These are phyloP conservation scores for Aphelidium insulamus DNA, from an alignment of 371 early-diverging fungal genomes.

Conservation along the genomic window DNA sequence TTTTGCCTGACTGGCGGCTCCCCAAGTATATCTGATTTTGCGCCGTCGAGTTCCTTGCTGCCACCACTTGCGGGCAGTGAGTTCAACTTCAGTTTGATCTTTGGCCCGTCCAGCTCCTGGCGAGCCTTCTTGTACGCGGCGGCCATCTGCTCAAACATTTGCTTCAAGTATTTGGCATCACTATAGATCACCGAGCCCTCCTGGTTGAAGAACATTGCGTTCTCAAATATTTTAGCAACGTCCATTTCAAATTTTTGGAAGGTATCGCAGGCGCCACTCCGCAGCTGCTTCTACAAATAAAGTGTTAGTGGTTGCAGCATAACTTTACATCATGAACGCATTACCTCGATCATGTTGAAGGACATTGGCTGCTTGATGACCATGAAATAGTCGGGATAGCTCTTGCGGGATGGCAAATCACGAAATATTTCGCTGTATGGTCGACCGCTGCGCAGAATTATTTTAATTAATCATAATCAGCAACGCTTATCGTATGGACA, in stretches of 20 bases:
- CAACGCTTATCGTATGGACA: no score
- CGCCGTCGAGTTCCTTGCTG: no score
- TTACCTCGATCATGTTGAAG: constrained; percentile 33
- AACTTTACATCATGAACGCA: constrained; percentile 2
- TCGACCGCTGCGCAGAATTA: no score
- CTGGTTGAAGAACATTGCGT: constrained; percentile 52
- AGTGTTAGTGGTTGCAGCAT: neutral
- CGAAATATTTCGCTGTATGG: constrained; percentile 3
- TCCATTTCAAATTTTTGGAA: constrained; percentile 40
- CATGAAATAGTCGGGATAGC: constrained; percentile 9
- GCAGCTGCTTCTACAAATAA: constrained; percentile 19
- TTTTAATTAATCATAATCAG: no score
- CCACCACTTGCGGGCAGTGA: no score
- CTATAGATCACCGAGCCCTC: constrained; percentile 40
- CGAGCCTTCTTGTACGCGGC: no score
- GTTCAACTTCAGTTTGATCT: neutral
- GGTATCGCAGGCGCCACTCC: constrained; percentile 22
- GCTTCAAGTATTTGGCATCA: constrained; percentile 29
- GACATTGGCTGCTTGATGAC: constrained; percentile 67
- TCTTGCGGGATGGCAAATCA: constrained; percentile 3
- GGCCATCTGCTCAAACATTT: no score
- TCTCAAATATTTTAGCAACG: constrained; percentile 38
- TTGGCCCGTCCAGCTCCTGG: no score
- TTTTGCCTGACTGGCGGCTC: no score
- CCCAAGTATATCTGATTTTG: no score